Base-by-base conservation (phyloP, 1,284 basidiomycete genomes). In the Sphagnurus paluster region DNA sequence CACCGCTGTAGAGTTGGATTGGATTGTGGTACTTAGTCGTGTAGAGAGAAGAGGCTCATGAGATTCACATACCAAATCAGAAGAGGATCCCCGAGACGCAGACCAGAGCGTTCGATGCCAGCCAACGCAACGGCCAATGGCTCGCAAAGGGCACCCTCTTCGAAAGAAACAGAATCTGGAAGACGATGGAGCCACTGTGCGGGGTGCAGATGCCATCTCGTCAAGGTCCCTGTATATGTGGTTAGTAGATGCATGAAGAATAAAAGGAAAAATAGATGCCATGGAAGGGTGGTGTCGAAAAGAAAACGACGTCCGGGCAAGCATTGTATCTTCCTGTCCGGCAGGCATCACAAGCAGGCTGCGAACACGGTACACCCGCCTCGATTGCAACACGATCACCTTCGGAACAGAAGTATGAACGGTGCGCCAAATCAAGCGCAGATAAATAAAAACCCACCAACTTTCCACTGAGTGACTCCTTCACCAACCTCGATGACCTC, bases 341-440 rank as follows among this genome's bases (percentile, higher is more conserved):
- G 57, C 82, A 83, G 16, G 72, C 69, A 45, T 79, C 75, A 56
- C 80, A 84, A 28, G 75, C 64, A 24, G 80, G 73, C 47, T 75
- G 72, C 23, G 75, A 80, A 56, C 81, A 84, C 14, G 82, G 82
- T 3, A 84, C 72, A 20, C 80, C 79, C 11, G 77, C 78, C 57
- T 83, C 82, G 47, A 84, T 78, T 2, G 82, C 82, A 28, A 84
- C 82, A 36, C 79, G 73, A 60, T 84, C 82, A 41, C 81, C 80
- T 74, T n/a, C n/a, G n/a, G 46, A 39, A 17, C 16, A 39, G 33
- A 13, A 26, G 16, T 37, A 29, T 43, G 37, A 39, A 37, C 13
- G 38, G 33, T n/a, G 25, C 11, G 26, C 28, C 11, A 10, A 39
- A 23, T 8, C 29, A 23, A n/a, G 7, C n/a, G 34, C 7, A 23